Evolutionary conservation across 495 filamentous ascomycete genomes (phyloP), one percentile per base, ranked within the genome.

Genomic region (Apiosordaria backusii): DNA sequence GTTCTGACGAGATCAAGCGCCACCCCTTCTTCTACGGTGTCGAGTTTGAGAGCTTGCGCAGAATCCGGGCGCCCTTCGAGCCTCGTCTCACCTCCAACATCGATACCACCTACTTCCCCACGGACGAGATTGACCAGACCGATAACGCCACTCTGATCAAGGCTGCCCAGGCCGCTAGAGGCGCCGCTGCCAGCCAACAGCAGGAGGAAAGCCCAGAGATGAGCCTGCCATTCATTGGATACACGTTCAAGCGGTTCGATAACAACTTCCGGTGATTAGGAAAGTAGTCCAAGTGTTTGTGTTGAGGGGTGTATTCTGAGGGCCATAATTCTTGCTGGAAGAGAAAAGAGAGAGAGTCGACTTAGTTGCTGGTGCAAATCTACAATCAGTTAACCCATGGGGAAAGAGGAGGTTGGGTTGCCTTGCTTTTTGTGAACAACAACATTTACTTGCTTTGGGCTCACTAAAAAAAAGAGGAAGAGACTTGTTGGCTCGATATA

Each of bases 221-320:
- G 87, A 93, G 88, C 76, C 77, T 98, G 73, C 95, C 95, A 2
- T 99, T 99, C 76, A 96, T 98, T 71, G 95, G 95, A 23, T 99
- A 99, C 76, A 99, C 95, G 21, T 99, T 97, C 83, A 98, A 97
- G 83, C 90, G 95, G 65, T 99, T 99, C 78, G 94, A 97, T 80
- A 91, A 89, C 69, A 84, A 84, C 79, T 83, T 83, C 75, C 79
- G 81, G 64, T 84, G 75, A 82, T 65, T 64, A 24, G 62, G 62
- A 2, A 13, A 50, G 45, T 19, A 24, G 24, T 24, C 1, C 22
- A 15, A 4, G 0, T 45, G 35, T 4, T 15, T 40, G 25, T 19
- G 22, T 18, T 13, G 26, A 22, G 9, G 5, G 15, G 57, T 15
- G 57, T 22, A 16, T 27, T 23, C 23, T 58, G 16, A 45, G 35